Percentiles rank a stretch among this genome's conserved stretches.
phyloP scores from a whole-genome alignment of 2,329 filamentous ascomycete genomes.

The Gliomastix tumulicola region DNA sequence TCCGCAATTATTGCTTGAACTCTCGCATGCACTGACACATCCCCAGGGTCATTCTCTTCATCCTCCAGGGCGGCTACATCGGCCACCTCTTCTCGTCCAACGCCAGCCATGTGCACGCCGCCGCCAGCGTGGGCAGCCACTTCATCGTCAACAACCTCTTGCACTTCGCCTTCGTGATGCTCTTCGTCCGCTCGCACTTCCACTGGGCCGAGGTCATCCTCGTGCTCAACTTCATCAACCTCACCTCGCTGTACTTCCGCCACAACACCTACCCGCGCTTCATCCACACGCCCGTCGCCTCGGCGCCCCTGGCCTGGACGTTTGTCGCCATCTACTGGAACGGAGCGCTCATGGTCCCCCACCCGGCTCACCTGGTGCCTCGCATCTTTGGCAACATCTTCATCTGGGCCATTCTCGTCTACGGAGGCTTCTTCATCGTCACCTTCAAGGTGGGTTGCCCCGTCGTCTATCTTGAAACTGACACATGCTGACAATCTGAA shows the following conservation, averaged over 20 bases:
- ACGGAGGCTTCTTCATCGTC: slow-evolving; percentile 70
- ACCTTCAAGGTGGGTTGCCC: slow-evolving; percentile 54
- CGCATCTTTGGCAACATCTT: slow-evolving; percentile 80
- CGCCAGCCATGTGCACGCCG: slow-evolving; percentile 54
- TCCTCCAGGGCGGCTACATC: slow-evolving; percentile 71
- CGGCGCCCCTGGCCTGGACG: slow-evolving; percentile 75
- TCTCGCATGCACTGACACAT: no score
- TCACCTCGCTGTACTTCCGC: slow-evolving; percentile 72
- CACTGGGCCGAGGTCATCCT: slow-evolving; percentile 70
- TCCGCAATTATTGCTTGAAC: no score
- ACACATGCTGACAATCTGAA: background rate
- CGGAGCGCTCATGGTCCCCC: slow-evolving; percentile 72
- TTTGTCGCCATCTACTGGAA: slow-evolving; percentile 86
- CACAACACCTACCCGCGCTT: slow-evolving; percentile 64
- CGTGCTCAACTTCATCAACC: slow-evolving; percentile 75
- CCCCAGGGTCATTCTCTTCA: slow-evolving; percentile 61
- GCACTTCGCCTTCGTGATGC: slow-evolving; percentile 73
- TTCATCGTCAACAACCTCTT: slow-evolving; percentile 84
- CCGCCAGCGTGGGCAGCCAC: slow-evolving; percentile 73
- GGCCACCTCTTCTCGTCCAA: slow-evolving; percentile 68
- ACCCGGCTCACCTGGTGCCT: slow-evolving; percentile 59
- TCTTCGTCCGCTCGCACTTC: slow-evolving; percentile 74
- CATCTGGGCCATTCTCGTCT: slow-evolving; percentile 75
- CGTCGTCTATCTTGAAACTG: no score
- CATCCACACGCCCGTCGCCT: slow-evolving; percentile 70